Base-by-base conservation (phyloP, 2,329 filamentous ascomycete species). In the Ophiostoma montium region DNA sequence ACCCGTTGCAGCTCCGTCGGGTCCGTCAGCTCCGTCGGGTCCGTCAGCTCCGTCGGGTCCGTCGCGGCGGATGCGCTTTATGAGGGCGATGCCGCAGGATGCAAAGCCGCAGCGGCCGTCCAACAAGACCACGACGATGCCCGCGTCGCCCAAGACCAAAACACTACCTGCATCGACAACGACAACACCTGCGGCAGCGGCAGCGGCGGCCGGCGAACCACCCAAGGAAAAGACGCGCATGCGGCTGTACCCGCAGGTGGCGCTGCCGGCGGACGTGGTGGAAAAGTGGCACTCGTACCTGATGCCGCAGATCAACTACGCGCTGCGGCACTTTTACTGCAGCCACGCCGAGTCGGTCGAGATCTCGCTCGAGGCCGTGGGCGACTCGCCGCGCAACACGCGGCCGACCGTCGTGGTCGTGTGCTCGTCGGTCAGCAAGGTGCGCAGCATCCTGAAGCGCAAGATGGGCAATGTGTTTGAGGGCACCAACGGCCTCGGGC, bases 311-410 rank as follows among this genome's bases (percentile, higher is more conserved):
- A 76, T 90, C 53, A 84, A 86, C 60, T 70, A 77, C 16, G 76
- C 85, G 1, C 71, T 88, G 15, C 76, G 80, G 19, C 74, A 77
- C 46, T 86, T 85, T 52, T 80, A 88, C 57, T 76, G 76, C 54
- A 84, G 84, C 56, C 75, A 86, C 46, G 75, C 80, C 0, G 85
- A 90, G 60, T 86, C 84, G 0, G 78, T 86, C 32, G 84, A 86
- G 57, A 86, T 90, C 36, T 84, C 82, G 10, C 74, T 90, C 1
- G 79, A 86, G 52, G 82, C 80, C 1, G 78, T 88, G 36, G 85
- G 85, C 16, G 79, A 84, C 47, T 79, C 77, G 3, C 71, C 77
- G 6, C 71, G 78, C 33, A 78, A 74, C 49, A 79, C 80, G 0
- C 75, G 73, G 49, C 84, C 85, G 0, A 89, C 85, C 0, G 82